Evolutionary conservation across 176 grass and related monocot genomes (phyloP), one percentile per base, ranked within the genome.

Genomic region (Tillandsia leiboldiana): DNA sequence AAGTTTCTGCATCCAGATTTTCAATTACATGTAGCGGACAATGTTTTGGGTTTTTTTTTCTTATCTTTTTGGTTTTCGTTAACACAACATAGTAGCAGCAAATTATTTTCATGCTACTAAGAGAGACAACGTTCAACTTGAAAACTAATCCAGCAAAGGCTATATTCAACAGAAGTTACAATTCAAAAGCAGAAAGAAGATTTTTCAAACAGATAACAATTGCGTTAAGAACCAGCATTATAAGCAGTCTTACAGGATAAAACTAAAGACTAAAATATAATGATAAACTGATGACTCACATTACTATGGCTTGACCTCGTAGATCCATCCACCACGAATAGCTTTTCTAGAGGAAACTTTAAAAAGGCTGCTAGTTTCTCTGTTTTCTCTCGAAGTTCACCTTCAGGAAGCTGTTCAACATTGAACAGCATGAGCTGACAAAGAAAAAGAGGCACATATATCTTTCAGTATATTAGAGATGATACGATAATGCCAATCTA

Each of bases 261-360:
- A 68, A 65, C 15, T 50, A 52, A 2, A 70, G 81, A 67, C 23
- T 49, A 11, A 49, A 68, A 69, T 68, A 50, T 23, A 61, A 18
- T 61, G 56, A 61, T 61, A 20, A 61, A 61, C 13, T 8, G n/a
- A 59, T n/a, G 51, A 8, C 77, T 82, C 83, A 99, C 95, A 84
- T 99, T 99, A 75, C 95, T 99, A 70, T 99, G 95, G 70, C 87
- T 99, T 75, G 95, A 99, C 70, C 95, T 87, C 29, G 84, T 94
- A 70, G 95, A 99, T 65, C 95, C 95, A 93, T 99, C 95, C 50
- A 94, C 80, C 64, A 99, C 87, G 53, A 99, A 99, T 63, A 99
- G 84, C 13, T 99, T 99, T 87, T 90, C 93, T 61, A 94, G 79
- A 80, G 95, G 95, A 69, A 99, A 99, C 57, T 88, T 99, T 53